Percentiles rank a stretch among this genome's conserved stretches.
These are phyloP conservation scores for Allium sativum DNA, from an alignment of 106 monocot species.

Conservation along the genomic window DNA sequence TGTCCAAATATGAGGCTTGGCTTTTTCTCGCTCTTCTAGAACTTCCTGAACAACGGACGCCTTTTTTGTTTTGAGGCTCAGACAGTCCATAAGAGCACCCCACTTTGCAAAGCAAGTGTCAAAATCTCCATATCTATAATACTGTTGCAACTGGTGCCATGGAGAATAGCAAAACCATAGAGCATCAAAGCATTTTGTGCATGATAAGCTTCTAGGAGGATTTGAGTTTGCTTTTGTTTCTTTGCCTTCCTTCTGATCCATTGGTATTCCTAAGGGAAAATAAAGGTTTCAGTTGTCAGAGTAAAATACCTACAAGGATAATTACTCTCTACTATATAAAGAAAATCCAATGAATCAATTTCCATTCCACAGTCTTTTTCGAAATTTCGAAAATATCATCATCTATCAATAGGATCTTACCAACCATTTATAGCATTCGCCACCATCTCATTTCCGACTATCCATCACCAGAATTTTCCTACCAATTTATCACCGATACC, in stretches of 20 bases:
- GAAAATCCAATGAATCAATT: too few species aligned
- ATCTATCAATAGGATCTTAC: too few species aligned
- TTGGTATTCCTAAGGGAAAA: too few species aligned
- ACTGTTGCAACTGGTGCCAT: slow-evolving; percentile 89
- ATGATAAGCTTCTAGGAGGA: slow-evolving; percentile 6
- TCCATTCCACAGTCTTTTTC: too few species aligned
- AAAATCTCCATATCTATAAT: slow-evolving; percentile 79
- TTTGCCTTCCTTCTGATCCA: slow-evolving; percentile 5
- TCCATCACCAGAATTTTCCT: too few species aligned
- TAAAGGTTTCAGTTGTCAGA: too few species aligned
- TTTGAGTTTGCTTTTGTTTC: not conserved
- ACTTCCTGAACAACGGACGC: slow-evolving; percentile 61
- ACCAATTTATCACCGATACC: too few species aligned
- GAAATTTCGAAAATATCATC: too few species aligned
- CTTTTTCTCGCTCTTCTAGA: slow-evolving; percentile 52
- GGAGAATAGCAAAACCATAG: slow-evolving; percentile 46
- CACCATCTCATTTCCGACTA: too few species aligned
- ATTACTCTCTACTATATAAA: too few species aligned
- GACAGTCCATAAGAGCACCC: slow-evolving; percentile 70
- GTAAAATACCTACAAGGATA: too few species aligned
- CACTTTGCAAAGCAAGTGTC: slow-evolving; percentile 83
- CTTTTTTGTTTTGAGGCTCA: slow-evolving; percentile 78
- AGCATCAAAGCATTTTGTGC: slow-evolving; percentile 24
- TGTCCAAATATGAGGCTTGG: slow-evolving; percentile 80
- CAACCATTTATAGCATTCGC: too few species aligned